Base-by-base conservation (phyloP, 148 eudicot species). In the Arbutus unedo region DNA sequence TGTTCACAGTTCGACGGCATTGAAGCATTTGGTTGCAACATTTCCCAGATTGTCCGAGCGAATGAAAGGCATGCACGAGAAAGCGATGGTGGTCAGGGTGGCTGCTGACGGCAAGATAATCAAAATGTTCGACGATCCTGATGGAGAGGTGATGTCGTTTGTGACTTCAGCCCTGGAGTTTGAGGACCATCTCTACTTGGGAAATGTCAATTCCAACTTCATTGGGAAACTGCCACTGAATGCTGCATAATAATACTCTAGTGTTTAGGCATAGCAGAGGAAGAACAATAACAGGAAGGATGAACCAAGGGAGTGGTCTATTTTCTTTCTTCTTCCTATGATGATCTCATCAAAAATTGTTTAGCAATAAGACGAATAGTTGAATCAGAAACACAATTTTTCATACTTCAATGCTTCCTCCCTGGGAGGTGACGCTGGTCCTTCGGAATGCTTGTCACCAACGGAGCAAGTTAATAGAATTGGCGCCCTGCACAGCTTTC, bases 151-250 rank as follows among this genome's bases (percentile, higher is more conserved):
- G 68, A 82, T 91, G 84, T 83, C 86, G 0, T 92, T 92, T 56
- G 98, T 95, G 38, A 95, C 98, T 5, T 90, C 98, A 2, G 96
- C 92, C 15, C 6, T 91, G 49, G 96, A 93, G 90, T 89, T 89
- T 67, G 91, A 95, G 38, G 94, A 85, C 6, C 82, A 94, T 84
- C 91, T 95, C 60, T 93, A 93, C 85, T 75, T 95, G 54, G 98
- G 98, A 70, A 91, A 91, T 84, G 85, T 95, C 23, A 81, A 82
- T 50, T 41, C 83, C 77, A 72, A 95, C 86, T 95, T 91, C 73
- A n/a, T 95, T 31, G 98, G 95, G 8, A 93, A 92, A 83, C 54
- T 95, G 50, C 82, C 88, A 5, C 68, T 90, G 7, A 71, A 73
- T 49, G 54, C 10, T 74, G 62, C 43, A 80, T n/a, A 55, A 31